Evolutionary conservation across 768 basidiomycete genomes (phyloP).

Genomic region (Cyclocybe aegerita): DNA sequence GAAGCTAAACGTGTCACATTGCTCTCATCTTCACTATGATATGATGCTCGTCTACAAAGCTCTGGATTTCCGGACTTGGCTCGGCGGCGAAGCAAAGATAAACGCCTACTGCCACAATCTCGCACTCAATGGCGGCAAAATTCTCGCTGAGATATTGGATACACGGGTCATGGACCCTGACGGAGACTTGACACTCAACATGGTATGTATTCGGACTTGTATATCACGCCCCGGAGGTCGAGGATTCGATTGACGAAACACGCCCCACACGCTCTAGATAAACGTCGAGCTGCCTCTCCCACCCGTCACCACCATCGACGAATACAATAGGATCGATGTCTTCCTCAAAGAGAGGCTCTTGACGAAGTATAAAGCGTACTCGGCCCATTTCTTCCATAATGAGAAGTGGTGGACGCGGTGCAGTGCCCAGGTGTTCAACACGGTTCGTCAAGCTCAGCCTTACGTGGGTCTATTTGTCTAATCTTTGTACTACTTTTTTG

Average conservation of each 20-base stretch:
- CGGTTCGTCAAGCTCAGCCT: slow-evolving; percentile 15
- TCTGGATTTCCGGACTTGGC: slow-evolving; percentile 65
- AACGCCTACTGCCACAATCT: slow-evolving; percentile 67
- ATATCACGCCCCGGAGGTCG: background rate
- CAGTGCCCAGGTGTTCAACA: slow-evolving; percentile 41
- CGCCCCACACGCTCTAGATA: slow-evolving; percentile 18
- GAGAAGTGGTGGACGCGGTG: slow-evolving; percentile 38
- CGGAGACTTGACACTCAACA: slow-evolving; percentile 61
- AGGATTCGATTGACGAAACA: background rate
- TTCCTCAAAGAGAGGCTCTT: slow-evolving; percentile 28
- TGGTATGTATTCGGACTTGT: slow-evolving; percentile 43
- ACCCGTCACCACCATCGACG: slow-evolving; percentile 9
- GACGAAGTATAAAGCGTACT: slow-evolving; percentile 27
- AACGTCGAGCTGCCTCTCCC: slow-evolving; percentile 37
- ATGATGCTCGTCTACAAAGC: slow-evolving; percentile 34
- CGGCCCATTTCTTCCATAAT: slow-evolving; percentile 33
- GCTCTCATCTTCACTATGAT: background rate
- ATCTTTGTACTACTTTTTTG: no score
- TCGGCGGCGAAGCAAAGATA: slow-evolving; percentile 78
- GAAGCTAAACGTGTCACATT: background rate
- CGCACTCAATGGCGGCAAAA: slow-evolving; percentile 64
- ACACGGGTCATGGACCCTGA: slow-evolving; percentile 60
- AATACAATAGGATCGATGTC: slow-evolving; percentile 16
- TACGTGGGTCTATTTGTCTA: no score
- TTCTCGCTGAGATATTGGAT: slow-evolving; percentile 57